Evolutionary conservation across 169 alveolate species (phyloP), one percentile per base, ranked within the genome.

Genomic region (Ichthyophthirius multifiliis): DNA sequence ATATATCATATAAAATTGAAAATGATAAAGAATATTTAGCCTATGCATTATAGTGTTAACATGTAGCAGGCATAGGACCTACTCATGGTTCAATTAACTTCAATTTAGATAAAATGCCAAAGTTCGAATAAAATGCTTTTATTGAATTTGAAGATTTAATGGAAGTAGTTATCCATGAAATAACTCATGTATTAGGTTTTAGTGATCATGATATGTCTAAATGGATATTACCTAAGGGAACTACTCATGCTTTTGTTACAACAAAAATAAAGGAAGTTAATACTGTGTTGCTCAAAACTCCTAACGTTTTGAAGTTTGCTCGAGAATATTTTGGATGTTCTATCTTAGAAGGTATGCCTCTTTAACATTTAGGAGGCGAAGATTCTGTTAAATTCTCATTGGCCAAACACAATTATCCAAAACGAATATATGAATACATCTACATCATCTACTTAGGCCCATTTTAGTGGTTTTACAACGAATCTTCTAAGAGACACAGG

Each of bases 321-420:
- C 77, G 83, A 75, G 44, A 81, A 31, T 75, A 83, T 46, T 85
- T 67, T 37, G 77, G 67, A 27, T 89, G 94, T 43, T 23, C 76
- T 0, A 44, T 30, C 45, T 31, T 85, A 5, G 62, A 20, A 20
- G 94, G 92, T 31, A 73, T 85, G 18, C 80, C 45, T 20, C 55
- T 85, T 39, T 91, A 89, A 85, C 45, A 89, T 41, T 35, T 55
- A 34, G 90, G 87, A 31, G 90, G 89, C n/a, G n/a, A n/a, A n/a
- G n/a, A 88, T 15, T 78, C 88, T 41, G 91, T 86, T 13, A 88
- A 88, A 86, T 13, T 74, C 89, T 13, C 91, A 89, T 74, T 85
- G 89, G 85, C 90, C 82, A 74, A 82, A 74, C 71, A 27, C 85
- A 27, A 34, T 75, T 18, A 32, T 89, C 41, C 62, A 74, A 31